Conservation (phyloP, 176 grass and related monocot genomes). For the Triticum monococcum region DNA sequence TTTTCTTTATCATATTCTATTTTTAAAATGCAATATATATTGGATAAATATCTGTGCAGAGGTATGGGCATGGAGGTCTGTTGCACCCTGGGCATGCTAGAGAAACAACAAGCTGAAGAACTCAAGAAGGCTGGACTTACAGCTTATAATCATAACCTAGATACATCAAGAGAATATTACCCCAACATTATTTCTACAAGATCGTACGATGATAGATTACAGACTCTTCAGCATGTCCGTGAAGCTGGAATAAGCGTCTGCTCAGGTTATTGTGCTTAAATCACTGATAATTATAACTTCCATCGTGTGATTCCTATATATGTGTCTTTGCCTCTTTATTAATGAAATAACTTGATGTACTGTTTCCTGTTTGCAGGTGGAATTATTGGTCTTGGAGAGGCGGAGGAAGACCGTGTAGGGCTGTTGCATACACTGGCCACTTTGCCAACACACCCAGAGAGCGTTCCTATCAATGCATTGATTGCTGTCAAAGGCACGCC, state of each 20-base stretch:
- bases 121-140: slow-evolving; percentile 98
- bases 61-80: slow-evolving; percentile 99
- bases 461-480: slow-evolving; percentile 96
- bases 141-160: slow-evolving; percentile 98
- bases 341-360: slow-evolving; percentile 1
- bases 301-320: background rate
- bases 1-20: slow-evolving; percentile 5
- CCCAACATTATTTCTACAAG: slow-evolving; percentile 97
- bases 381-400: slow-evolving; percentile 97
- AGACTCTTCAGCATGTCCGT: slow-evolving; percentile 84
- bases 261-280: slow-evolving; percentile 56
- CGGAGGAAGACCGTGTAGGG: slow-evolving; percentile 84
- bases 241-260: slow-evolving; percentile 94
- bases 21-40: background rate
- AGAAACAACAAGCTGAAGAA: slow-evolving; percentile 92
- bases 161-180: slow-evolving; percentile 99
- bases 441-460: slow-evolving; percentile 88
- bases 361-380: slow-evolving; percentile 52
- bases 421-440: slow-evolving; percentile 92
- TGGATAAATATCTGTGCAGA: slow-evolving; percentile 42
- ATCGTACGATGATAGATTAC: slow-evolving; percentile 92
- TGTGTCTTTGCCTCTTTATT: background rate
- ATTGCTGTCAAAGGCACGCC: slow-evolving; percentile 93
- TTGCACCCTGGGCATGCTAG: slow-evolving; percentile 98
- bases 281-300: slow-evolving; percentile 7